Evolutionary conservation across 495 filamentous ascomycete genomes (phyloP).

Genomic region (Daldinia bambusicola): DNA sequence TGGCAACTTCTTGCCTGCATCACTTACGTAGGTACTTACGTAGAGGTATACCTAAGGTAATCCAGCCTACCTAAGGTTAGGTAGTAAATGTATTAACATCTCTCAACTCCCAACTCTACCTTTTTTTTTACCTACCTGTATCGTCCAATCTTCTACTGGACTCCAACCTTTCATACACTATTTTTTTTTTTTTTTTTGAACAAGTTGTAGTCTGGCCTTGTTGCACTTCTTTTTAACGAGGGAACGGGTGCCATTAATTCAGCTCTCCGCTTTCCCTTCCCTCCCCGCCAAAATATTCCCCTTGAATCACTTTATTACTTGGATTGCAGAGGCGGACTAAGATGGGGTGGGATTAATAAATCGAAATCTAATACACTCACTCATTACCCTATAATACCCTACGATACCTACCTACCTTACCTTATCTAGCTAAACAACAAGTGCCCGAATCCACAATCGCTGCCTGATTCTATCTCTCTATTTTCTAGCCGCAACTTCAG

Average conservation of each 20-base stretch:
- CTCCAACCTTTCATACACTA: neutral
- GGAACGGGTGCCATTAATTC: too few relatives aligned
- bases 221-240: neutral
- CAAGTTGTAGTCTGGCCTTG: neutral
- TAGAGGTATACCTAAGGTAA: too few relatives aligned
- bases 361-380: neutral
- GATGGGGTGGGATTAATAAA: neutral
- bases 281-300: neutral
- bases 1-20: slow-evolving; percentile 3
- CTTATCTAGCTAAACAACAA: slow-evolving; percentile 22
- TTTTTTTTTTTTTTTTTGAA: too few relatives aligned
- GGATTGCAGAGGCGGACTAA: neutral
- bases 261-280: neutral
- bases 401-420: neutral
- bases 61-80: too few relatives aligned
- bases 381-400: slow-evolving; percentile 5
- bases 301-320: neutral
- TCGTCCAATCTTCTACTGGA: neutral
- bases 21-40: too few relatives aligned
- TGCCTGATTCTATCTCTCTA: slow-evolving; percentile 22
- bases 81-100: too few relatives aligned
- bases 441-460: slow-evolving; percentile 25
- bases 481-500: slow-evolving; percentile 10
- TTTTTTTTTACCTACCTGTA: neutral
- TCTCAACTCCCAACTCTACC: neutral